Evolutionary conservation across 2,329 filamentous ascomycete species (phyloP).

Genomic region (Penicillium sp.): DNA sequence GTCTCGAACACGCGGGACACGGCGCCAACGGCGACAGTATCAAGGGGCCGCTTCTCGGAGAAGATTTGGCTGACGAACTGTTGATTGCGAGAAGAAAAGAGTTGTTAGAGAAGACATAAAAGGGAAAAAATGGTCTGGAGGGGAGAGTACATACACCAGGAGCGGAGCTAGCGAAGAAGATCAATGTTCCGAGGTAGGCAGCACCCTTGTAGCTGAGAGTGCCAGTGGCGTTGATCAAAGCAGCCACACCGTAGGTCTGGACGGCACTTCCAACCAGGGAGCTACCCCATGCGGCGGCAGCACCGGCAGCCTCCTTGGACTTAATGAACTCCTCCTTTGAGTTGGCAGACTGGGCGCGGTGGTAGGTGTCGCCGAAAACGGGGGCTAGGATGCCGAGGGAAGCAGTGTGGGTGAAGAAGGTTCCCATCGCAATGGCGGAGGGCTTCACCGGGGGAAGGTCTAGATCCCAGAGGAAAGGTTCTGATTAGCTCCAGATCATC

Average conservation of each 20-base stretch:
- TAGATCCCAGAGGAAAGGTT: conserved; percentile 31
- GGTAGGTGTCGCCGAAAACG: conserved; percentile 92
- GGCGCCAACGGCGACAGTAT: conserved; percentile 84
- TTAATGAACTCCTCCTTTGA: conserved; percentile 95
- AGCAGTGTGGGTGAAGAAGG: conserved; percentile 90
- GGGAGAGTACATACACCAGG: conserved; percentile 68
- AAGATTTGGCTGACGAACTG: conserved; percentile 86
- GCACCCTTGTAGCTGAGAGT: conserved; percentile 97
- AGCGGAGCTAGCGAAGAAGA: conserved; percentile 89
- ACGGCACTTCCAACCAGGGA: conserved; percentile 86
- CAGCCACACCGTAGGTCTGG: conserved; percentile 86
- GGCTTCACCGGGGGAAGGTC: conserved; percentile 88
- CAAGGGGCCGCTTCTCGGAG: conserved; percentile 87
- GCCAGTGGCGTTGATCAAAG: conserved; percentile 90
- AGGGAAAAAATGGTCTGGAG: conserved; percentile 8
- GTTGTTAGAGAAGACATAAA: not conserved
- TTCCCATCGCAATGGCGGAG: conserved; percentile 94
- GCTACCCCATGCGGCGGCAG: conserved; percentile 86
- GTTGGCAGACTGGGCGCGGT: conserved; percentile 87
- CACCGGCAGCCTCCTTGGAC: conserved; percentile 87
- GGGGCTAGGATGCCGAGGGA: conserved; percentile 86
- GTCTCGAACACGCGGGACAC: conserved; percentile 89
- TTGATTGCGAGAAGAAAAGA: not conserved
- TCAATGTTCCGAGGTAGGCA: conserved; percentile 84
- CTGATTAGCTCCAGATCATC: not conserved